These are phyloP conservation scores for Aspergillus alliaceus DNA, from an alignment of 2,329 filamentous ascomycete genomes.

Conservation along the genomic window DNA sequence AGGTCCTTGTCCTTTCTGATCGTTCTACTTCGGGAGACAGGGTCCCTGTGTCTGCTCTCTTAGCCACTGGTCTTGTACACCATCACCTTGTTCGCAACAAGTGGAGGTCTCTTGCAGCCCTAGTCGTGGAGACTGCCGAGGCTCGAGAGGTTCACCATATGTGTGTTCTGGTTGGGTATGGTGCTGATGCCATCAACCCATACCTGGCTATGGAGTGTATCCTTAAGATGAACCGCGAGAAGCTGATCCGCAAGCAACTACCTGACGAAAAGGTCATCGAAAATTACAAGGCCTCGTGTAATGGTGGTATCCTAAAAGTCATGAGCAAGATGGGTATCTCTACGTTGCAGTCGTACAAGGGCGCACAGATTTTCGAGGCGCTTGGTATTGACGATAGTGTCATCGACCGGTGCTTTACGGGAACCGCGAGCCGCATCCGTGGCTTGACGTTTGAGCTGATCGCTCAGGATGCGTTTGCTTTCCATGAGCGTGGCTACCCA, in stretches of 20 bases:
- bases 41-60: conserved; percentile 78
- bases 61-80: conserved; percentile 91
- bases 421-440: conserved; percentile 90
- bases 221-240: conserved; percentile 91
- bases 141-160: conserved; percentile 98
- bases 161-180: conserved; percentile 96
- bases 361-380: conserved; percentile 95
- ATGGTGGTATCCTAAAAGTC: conserved; percentile 95
- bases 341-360: conserved; percentile 93
- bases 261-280: conserved; percentile 78
- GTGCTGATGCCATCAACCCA: conserved; percentile 90
- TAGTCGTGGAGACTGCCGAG: conserved; percentile 90
- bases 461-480: conserved; percentile 88
- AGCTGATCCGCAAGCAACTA: conserved; percentile 86
- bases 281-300: conserved; percentile 96
- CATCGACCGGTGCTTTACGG: conserved; percentile 91
- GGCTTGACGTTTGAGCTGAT: conserved; percentile 92
- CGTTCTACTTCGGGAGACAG: conserved; percentile 79
- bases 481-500: conserved; percentile 92
- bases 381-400: conserved; percentile 90
- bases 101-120: conserved; percentile 84
- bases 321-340: conserved; percentile 99
- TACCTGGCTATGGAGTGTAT: conserved; percentile 97
- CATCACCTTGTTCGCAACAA: conserved; percentile 95
- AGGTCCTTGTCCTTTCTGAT: conserved; percentile 86